phyloP scores from a whole-genome alignment of 192 early-diverging fungal species.

The Gryganskiella cystojenkinii region DNA sequence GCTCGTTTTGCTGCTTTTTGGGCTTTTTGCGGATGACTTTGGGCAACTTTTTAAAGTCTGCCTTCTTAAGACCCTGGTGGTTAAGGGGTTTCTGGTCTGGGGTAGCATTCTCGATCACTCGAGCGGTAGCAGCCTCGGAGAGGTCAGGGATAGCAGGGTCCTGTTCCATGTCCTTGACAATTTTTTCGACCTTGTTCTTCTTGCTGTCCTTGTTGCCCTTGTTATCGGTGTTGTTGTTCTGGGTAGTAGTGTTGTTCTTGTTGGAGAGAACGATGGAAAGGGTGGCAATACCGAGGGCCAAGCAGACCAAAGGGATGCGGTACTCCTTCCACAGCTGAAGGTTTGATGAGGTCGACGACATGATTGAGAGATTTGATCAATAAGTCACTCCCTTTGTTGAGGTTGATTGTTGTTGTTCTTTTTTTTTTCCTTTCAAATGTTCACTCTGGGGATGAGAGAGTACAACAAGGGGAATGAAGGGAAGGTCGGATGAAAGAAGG shows the following conservation, averaged over 20 bases:
- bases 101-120: slow-evolving; percentile 9
- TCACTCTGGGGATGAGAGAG: no score
- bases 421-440: no score
- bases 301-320: slow-evolving; percentile 47
- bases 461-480: no score
- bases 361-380: no score
- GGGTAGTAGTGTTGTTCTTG: slow-evolving; percentile 16
- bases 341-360: slow-evolving; percentile 35
- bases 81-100: slow-evolving; percentile 23
- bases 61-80: slow-evolving; percentile 49
- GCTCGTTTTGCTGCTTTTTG: slow-evolving; percentile 36
- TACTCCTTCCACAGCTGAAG: slow-evolving; percentile 52
- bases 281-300: slow-evolving; percentile 47
- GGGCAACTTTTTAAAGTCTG: slow-evolving; percentile 34
- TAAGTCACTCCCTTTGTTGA: no score
- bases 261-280: slow-evolving; percentile 39
- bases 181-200: slow-evolving; percentile 19
- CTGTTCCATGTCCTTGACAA: slow-evolving; percentile 38
- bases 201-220: background rate
- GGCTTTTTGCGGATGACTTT: slow-evolving; percentile 54
- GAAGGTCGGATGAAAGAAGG: no score
- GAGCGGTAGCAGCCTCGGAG: slow-evolving; percentile 4
- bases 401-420: no score
- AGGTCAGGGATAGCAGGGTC: slow-evolving; percentile 28
- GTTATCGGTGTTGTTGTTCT: background rate